A percentile compares a stretch with the other conserved stretches of the same genome.
Evolutionary conservation across 495 filamentous ascomycete species (phyloP).

Genomic region (Melanomma pulvis-pyrius): DNA sequence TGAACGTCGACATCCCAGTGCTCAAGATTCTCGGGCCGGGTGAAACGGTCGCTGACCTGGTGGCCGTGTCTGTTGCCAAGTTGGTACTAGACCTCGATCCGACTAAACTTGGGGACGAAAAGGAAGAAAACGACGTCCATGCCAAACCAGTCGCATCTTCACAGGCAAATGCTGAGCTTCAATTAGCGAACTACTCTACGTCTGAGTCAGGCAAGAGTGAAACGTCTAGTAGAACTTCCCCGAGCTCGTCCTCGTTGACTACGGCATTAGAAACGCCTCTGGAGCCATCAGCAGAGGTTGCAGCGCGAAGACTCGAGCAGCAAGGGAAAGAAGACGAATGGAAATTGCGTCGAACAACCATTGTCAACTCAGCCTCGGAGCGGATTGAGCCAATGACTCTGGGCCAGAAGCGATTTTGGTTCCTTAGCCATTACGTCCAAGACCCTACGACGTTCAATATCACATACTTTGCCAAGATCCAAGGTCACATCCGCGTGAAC

Average conservation of each 20-base stretch:
- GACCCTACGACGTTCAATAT: constrained; percentile 14
- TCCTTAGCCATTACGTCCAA: not conserved
- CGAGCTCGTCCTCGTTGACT: no score
- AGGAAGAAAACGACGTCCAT: no score
- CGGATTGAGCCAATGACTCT: not conserved
- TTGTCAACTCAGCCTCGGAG: not conserved
- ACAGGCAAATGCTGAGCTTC: no score
- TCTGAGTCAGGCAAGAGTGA: no score
- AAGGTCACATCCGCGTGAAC: not conserved
- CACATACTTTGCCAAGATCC: not conserved
- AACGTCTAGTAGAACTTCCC: no score
- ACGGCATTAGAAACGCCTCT: no score
- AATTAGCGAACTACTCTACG: no score
- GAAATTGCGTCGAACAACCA: not conserved
- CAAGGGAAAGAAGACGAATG: not conserved
- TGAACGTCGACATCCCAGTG: constrained; percentile 47
- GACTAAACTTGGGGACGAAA: no score
- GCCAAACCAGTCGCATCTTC: no score
- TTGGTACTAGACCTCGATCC: not conserved
- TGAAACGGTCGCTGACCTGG: not conserved
- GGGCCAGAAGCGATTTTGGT: constrained; percentile 9
- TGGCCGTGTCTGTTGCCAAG: not conserved
- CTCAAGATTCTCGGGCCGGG: constrained; percentile 27
- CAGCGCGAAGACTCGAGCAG: no score
- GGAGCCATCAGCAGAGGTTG: no score